phyloP scores from a whole-genome alignment of 2,329 filamentous ascomycete genomes.

The Monosporascus cannonballus region DNA sequence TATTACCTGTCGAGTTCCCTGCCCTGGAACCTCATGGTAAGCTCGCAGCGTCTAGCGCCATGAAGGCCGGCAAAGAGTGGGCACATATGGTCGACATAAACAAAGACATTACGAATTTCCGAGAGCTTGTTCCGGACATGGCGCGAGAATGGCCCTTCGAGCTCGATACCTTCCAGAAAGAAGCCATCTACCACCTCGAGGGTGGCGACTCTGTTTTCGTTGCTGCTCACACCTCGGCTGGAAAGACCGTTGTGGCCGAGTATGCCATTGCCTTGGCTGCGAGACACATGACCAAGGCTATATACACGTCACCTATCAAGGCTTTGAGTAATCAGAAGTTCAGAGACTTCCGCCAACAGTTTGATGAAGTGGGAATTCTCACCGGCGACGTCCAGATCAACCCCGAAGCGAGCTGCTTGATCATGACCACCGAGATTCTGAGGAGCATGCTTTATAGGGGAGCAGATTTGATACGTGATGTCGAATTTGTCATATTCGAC shows the following conservation, averaged over 20 bases:
- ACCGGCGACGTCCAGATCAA: conserved; percentile 98
- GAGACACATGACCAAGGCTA: conserved; percentile 99
- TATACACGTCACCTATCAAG: conserved; percentile 98
- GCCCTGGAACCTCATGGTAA: conserved; percentile 79
- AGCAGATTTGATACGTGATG: conserved; percentile 90
- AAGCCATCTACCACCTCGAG: conserved; percentile 95
- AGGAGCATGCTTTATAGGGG: conserved; percentile 97
- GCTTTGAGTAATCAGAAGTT: conserved; percentile 98
- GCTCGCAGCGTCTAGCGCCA: conserved; percentile 64
- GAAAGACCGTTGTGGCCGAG: conserved; percentile 96
- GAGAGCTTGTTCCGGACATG: conserved; percentile 91
- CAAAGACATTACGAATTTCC: conserved; percentile 88
- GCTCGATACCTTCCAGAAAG: conserved; percentile 96
- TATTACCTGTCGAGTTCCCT: conserved; percentile 89
- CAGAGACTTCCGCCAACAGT: conserved; percentile 81
- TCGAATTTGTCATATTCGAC: conserved; percentile 98
- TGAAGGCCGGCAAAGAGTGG: conserved; percentile 80
- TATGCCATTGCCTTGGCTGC: conserved; percentile 94
- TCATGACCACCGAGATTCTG: conserved; percentile 98
- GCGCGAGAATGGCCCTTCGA: conserved; percentile 95
- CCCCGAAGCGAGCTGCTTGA: conserved; percentile 92
- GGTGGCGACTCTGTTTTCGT: conserved; percentile 97
- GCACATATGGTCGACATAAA: conserved; percentile 98
- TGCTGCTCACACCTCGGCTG: conserved; percentile 93
- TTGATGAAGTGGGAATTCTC: conserved; percentile 93